These are phyloP conservation scores for Phaeosphaeria sp. DNA, from an alignment of 2,329 filamentous ascomycete species.

Conservation along the genomic window DNA sequence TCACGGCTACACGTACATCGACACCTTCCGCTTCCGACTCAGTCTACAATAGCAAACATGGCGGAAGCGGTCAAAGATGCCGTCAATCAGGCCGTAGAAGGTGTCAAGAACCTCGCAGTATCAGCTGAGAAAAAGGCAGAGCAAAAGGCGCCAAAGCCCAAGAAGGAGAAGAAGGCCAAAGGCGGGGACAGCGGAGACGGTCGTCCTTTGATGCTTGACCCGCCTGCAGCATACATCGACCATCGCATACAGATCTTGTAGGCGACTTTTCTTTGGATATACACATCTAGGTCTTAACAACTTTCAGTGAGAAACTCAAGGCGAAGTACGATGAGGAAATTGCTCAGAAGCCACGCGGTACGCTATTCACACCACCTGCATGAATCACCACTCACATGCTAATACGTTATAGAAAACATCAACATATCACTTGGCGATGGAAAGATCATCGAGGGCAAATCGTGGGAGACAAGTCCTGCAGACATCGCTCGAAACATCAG, in stretches of 20 bases:
- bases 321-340: constrained; percentile 81
- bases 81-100: constrained; percentile 60
- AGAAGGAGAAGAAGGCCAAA: constrained; percentile 57
- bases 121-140: constrained; percentile 43
- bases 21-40: constrained; percentile 28
- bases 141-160: constrained; percentile 38
- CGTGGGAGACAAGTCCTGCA: constrained; percentile 90
- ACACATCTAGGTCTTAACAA: constrained; percentile 14
- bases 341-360: constrained; percentile 67
- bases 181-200: constrained; percentile 42
- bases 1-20: constrained; percentile 8
- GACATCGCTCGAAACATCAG: constrained; percentile 79
- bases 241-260: constrained; percentile 81
- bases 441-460: constrained; percentile 73
- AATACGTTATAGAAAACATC: constrained; percentile 64
- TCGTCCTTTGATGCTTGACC: constrained; percentile 55
- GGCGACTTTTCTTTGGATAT: neutral
- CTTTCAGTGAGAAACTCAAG: constrained; percentile 74
- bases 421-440: constrained; percentile 76
- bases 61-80: constrained; percentile 56
- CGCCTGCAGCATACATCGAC: constrained; percentile 77
- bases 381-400: constrained; percentile 18
- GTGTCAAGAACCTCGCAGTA: constrained; percentile 66
- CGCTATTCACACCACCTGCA: constrained; percentile 7
- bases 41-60: constrained; percentile 48